phyloP scores from a whole-genome alignment of 108 stramenopile genomes.

The Mayamaea pseudoterrestris region DNA sequence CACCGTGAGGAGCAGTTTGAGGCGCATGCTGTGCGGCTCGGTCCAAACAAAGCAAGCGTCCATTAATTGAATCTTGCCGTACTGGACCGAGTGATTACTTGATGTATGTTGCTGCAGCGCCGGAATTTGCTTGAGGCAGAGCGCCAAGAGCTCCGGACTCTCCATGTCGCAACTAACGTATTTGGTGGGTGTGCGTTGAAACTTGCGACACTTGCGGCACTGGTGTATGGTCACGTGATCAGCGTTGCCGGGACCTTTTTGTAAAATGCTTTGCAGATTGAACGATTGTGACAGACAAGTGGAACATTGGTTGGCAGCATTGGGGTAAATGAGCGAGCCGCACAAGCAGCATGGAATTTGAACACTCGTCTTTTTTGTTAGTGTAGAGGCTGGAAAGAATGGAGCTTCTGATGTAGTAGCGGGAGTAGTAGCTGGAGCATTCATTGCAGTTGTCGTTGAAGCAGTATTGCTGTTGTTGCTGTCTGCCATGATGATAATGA shows the following conservation, averaged over 20 bases:
- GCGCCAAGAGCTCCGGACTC: constrained; percentile 81
- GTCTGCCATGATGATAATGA: too few relatives aligned
- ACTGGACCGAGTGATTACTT: too few relatives aligned
- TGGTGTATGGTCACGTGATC: constrained; percentile 40
- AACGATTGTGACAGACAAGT: constrained; percentile 53
- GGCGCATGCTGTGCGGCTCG: constrained; percentile 89
- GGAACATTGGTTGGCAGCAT: constrained; percentile 75
- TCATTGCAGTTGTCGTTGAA: too few relatives aligned
- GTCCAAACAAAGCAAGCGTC: constrained; percentile 98
- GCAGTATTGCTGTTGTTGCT: too few relatives aligned
- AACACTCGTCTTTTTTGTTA: constrained; percentile 25
- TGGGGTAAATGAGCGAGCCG: constrained; percentile 67
- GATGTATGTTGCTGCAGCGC: constrained; percentile 31
- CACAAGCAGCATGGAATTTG: constrained; percentile 67
- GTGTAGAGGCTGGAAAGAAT: too few relatives aligned
- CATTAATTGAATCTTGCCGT: constrained; percentile 43
- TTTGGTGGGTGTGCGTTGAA: constrained; percentile 20
- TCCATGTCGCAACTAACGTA: constrained; percentile 71
- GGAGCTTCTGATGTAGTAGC: too few relatives aligned
- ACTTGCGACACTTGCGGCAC: constrained; percentile 88
- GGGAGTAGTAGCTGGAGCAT: too few relatives aligned
- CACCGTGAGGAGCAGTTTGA: constrained; percentile 84
- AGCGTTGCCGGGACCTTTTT: constrained; percentile 40
- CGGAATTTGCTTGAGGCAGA: constrained; percentile 89
- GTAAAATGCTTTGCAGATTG: constrained; percentile 38